Evolutionary conservation across 306 rosid species (phyloP).

Genomic region (Casuarina cunninghamiana): DNA sequence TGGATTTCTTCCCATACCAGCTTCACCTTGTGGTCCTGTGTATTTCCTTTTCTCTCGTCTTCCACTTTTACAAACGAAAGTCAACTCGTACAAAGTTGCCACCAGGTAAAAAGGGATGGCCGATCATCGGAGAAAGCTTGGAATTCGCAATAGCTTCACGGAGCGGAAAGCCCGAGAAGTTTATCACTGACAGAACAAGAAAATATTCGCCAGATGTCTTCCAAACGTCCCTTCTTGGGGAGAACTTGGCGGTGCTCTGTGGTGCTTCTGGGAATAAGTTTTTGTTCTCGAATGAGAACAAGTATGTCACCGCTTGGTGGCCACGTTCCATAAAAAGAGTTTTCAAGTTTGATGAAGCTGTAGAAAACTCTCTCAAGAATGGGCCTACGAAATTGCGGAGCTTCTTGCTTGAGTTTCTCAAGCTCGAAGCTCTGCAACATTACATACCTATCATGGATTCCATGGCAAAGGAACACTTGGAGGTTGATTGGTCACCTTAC

Average conservation of each 20-base stretch:
- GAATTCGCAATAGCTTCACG: not conserved
- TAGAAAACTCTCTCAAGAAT: too few relatives aligned
- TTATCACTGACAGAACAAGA: not conserved
- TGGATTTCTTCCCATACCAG: too few relatives aligned
- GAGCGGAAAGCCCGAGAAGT: not conserved
- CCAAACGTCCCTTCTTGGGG: not conserved
- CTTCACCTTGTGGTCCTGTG: not conserved
- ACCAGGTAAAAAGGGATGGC: constrained; percentile 5
- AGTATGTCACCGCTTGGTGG: not conserved
- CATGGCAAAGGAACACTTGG: not conserved
- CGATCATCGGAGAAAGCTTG: not conserved
- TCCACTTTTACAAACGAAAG: not conserved
- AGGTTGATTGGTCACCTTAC: not conserved
- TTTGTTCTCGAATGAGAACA: not conserved
- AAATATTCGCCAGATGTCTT: not conserved
- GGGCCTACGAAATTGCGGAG: not conserved
- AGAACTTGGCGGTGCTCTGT: not conserved
- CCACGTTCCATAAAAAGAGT: not conserved
- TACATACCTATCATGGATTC: not conserved
- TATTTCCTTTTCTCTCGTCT: not conserved
- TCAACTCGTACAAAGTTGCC: not conserved
- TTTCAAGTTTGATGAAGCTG: not conserved
- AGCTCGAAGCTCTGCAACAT: constrained; percentile 1
- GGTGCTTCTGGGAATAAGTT: not conserved
- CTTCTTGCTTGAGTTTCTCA: not conserved